Conservation (phyloP, 2,329 filamentous ascomycete genomes). For the Sclerotinia subarctica region DNA sequence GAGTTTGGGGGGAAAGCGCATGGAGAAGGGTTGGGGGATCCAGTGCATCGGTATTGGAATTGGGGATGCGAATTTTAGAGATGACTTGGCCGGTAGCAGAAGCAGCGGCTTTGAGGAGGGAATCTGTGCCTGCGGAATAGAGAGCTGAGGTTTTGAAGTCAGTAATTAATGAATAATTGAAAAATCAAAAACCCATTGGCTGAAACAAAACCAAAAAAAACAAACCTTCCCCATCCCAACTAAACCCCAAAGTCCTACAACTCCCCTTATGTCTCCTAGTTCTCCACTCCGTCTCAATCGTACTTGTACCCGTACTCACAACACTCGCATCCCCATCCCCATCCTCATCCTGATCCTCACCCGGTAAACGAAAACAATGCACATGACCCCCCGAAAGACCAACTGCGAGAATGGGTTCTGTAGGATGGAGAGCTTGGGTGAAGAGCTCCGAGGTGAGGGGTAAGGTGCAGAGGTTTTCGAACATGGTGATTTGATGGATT, state of each 20-base stretch:
- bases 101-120: conserved; percentile 56
- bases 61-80: conserved; percentile 77
- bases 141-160: conserved; percentile 39
- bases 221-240: conserved; percentile 68
- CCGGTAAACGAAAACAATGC: conserved; percentile 72
- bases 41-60: conserved; percentile 38
- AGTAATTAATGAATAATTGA: conserved; percentile 20
- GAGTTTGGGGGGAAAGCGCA: conserved; percentile 78
- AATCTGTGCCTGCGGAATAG: conserved; percentile 63
- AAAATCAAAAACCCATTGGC: background rate
- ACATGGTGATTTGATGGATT: conserved; percentile 26
- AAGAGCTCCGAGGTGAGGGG: conserved; percentile 86
- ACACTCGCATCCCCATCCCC: conserved; percentile 49
- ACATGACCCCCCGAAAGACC: conserved; percentile 84
- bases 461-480: conserved; percentile 83
- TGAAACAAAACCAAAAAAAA: conserved; percentile 38
- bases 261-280: conserved; percentile 91
- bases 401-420: conserved; percentile 78
- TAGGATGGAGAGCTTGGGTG: conserved; percentile 80
- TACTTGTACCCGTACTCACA: conserved; percentile 61
- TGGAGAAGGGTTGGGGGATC: conserved; percentile 81
- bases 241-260: conserved; percentile 78
- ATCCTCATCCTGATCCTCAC: conserved; percentile 46
- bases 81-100: conserved; percentile 63
- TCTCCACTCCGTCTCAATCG: conserved; percentile 80